Evolutionary conservation across 495 filamentous ascomycete species (phyloP).

Genomic region (Rhypophila decipiens): DNA sequence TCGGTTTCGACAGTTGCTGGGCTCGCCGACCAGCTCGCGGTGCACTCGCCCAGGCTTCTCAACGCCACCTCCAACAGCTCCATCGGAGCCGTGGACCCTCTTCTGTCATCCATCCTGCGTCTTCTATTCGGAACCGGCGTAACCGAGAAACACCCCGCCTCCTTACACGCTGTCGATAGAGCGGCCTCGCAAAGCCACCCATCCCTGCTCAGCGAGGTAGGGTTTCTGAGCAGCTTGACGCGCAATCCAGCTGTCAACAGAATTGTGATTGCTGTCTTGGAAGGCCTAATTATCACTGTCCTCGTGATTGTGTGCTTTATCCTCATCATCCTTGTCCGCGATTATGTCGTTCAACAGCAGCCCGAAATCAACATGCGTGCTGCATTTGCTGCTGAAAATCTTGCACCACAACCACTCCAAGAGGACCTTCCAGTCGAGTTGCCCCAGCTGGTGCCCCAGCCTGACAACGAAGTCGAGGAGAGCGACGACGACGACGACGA

Average conservation of each 20-base stretch:
- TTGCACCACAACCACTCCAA: constrained; percentile 33
- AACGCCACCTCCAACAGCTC: constrained; percentile 22
- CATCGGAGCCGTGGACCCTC: constrained; percentile 18
- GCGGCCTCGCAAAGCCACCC: constrained; percentile 7
- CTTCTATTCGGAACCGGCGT: constrained; percentile 23
- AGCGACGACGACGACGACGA: constrained; percentile 12
- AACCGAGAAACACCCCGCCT: constrained; percentile 8
- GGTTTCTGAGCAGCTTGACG: constrained; percentile 67
- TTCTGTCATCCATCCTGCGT: constrained; percentile 19
- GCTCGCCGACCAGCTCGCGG: constrained; percentile 20
- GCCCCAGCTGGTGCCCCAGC: constrained; percentile 14
- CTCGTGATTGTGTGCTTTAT: constrained; percentile 89
- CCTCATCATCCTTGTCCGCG: constrained; percentile 87
- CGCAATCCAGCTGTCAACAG: constrained; percentile 67
- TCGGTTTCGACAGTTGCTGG: constrained; percentile 25
- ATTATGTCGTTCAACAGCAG: constrained; percentile 98
- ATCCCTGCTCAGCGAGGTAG: constrained; percentile 65
- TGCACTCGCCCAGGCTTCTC: constrained; percentile 22
- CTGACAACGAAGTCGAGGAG: constrained; percentile 9
- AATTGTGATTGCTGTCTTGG: constrained; percentile 72
- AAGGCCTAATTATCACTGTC: constrained; percentile 89
- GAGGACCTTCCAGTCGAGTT: constrained; percentile 7
- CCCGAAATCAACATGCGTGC: constrained; percentile 63
- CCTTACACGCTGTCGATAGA: constrained; percentile 2
- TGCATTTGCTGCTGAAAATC: constrained; percentile 49